Conservation (phyloP, 2,329 filamentous ascomycete genomes). For the Davidsoniella australis region DNA sequence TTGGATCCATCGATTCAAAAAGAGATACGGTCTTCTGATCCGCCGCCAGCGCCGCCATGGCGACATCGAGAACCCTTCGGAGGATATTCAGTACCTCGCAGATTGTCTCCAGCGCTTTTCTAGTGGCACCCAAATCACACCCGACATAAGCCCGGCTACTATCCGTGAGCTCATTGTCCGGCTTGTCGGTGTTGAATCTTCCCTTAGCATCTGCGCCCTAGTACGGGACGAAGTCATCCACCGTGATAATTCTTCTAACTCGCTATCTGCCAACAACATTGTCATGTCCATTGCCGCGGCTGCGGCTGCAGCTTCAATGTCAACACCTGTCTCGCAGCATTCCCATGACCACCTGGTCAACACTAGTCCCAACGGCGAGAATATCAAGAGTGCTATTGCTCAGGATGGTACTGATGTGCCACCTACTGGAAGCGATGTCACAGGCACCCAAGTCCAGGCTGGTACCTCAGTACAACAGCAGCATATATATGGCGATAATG, state of each 20-base stretch:
- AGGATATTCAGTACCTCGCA: constrained; percentile 42
- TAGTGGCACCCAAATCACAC: constrained; percentile 30
- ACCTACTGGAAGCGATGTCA: no score
- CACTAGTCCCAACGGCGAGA: not conserved
- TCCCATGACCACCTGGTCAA: not conserved
- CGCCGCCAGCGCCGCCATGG: constrained; percentile 37
- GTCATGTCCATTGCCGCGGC: constrained; percentile 9
- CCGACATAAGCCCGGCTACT: constrained; percentile 30
- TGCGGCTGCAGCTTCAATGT: constrained; percentile 15
- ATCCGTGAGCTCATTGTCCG: constrained; percentile 41
- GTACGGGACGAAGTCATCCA: constrained; percentile 41
- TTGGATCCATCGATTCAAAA: constrained; percentile 49
- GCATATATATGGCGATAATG: constrained; percentile 31
- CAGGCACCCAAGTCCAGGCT: constrained; percentile 1
- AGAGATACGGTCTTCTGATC: constrained; percentile 41
- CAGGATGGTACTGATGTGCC: not conserved
- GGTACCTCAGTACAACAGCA: constrained; percentile 15
- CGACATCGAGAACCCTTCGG: constrained; percentile 30
- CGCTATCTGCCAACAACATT: not conserved
- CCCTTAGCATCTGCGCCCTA: constrained; percentile 35
- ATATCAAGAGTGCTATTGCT: not conserved
- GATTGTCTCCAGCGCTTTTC: constrained; percentile 44
- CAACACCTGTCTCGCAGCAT: not conserved
- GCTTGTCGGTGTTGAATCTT: constrained; percentile 37
- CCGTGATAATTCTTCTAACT: constrained; percentile 3